Percentiles rank a stretch among this genome's conserved stretches.
These are phyloP conservation scores for Ganoderma multipileum DNA, from an alignment of 1,284 basidiomycete genomes.

Conservation along the genomic window DNA sequence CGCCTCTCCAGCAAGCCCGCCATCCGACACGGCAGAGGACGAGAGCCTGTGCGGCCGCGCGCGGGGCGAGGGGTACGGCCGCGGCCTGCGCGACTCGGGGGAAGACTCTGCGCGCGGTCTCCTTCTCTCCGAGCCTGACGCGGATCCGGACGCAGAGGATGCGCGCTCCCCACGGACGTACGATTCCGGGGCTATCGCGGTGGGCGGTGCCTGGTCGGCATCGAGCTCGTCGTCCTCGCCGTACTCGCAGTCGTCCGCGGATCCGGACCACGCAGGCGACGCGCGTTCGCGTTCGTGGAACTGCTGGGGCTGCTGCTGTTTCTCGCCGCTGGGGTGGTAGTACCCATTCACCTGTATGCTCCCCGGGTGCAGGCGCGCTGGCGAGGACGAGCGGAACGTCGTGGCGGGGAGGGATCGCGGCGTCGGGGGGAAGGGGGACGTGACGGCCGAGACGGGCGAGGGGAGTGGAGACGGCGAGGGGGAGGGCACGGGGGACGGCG, in stretches of 20 bases:
- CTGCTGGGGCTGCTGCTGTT: background rate
- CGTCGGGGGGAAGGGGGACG: conserved; percentile 30
- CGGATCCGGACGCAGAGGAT: conserved; percentile 6
- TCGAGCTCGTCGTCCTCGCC: conserved; percentile 10
- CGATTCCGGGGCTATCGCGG: conserved; percentile 19
- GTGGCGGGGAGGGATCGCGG: conserved; percentile 27
- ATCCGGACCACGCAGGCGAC: background rate
- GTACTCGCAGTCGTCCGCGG: conserved; percentile 6
- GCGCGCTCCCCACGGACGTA: conserved; percentile 24
- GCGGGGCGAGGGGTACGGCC: conserved; percentile 24
- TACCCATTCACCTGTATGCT: conserved; percentile 8
- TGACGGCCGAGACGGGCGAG: conserved; percentile 27
- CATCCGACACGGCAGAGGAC: background rate
- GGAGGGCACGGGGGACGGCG: conserved; percentile 7
- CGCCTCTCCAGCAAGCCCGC: background rate
- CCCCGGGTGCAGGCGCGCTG: conserved; percentile 14
- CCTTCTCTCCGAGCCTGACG: background rate
- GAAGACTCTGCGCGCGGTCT: conserved; percentile 20
- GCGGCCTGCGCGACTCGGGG: conserved; percentile 19
- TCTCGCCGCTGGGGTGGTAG: conserved; percentile 6
- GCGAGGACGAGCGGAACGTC: conserved; percentile 21
- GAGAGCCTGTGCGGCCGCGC: conserved; percentile 11
- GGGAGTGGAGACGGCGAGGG: conserved; percentile 26
- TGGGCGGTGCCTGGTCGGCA: background rate
- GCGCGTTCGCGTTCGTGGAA: background rate